Conservation (phyloP, 108 stramenopile species). For the Nannochloropsis gaditana region DNA sequence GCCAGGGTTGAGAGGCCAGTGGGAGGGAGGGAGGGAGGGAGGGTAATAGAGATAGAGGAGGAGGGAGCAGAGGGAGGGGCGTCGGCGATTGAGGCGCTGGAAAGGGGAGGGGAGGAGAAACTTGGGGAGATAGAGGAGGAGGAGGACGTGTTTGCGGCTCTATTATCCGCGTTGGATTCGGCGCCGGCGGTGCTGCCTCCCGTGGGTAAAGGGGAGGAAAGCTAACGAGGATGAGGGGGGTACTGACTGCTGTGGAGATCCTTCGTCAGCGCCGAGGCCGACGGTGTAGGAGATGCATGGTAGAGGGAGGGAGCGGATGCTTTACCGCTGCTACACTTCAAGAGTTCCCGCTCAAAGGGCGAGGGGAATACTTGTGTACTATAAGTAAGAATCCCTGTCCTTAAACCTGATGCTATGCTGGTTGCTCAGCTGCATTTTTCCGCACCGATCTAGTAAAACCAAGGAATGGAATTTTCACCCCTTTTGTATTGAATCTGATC, state of each 20-base stretch:
- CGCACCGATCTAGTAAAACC: too few species aligned
- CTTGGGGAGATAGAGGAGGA: background rate
- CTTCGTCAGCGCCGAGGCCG: too few species aligned
- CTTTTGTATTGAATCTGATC: too few species aligned
- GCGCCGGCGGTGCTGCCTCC: background rate
- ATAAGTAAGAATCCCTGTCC: too few species aligned
- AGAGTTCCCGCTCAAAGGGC: too few species aligned
- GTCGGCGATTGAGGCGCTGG: background rate
- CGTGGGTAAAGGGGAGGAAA: background rate
- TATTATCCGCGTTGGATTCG: background rate
- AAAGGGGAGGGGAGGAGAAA: background rate
- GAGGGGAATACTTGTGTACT: too few species aligned
- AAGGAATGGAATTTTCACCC: too few species aligned
- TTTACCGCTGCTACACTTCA: too few species aligned
- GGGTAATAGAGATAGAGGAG: background rate
- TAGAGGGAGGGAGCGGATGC: too few species aligned
- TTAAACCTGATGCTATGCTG: too few species aligned
- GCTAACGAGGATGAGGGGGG: background rate
- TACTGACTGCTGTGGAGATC: background rate
- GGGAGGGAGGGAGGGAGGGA: background rate
- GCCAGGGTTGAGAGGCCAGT: background rate
- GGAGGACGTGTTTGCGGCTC: conserved; percentile 8
- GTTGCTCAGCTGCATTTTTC: too few species aligned
- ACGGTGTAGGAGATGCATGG: too few species aligned
- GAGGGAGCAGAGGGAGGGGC: background rate